Conservation (phyloP, 225 moss, liverwort and hornwort genomes). For the Takakia lepidozioides region DNA sequence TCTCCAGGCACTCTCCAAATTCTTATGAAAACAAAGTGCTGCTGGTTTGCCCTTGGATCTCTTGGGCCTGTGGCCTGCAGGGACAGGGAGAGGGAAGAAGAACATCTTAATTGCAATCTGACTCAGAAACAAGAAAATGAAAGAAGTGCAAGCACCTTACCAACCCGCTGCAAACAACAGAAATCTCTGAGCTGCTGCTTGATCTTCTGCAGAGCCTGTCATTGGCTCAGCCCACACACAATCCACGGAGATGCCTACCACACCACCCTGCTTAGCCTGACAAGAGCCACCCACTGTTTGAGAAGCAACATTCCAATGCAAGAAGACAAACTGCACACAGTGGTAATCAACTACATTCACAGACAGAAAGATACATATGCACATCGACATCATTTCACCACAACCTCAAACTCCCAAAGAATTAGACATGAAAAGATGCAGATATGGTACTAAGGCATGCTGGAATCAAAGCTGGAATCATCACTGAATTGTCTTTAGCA, state of each 20-base stretch:
- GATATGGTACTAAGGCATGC: background rate
- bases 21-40: too few relatives aligned
- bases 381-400: too few relatives aligned
- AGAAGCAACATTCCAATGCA: background rate
- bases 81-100: too few relatives aligned
- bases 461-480: background rate
- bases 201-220: slow-evolving; percentile 54
- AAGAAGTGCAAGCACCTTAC: slow-evolving; percentile 50
- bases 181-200: slow-evolving; percentile 55
- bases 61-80: too few relatives aligned
- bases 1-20: too few relatives aligned
- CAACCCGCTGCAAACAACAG: slow-evolving; percentile 63
- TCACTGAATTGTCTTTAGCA: too few relatives aligned
- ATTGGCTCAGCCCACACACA: slow-evolving; percentile 75
- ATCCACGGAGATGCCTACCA: slow-evolving; percentile 68
- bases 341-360: too few relatives aligned
- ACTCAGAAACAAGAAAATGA: too few relatives aligned
- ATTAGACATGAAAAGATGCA: background rate
- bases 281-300: slow-evolving; percentile 3
- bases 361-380: too few relatives aligned
- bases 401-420: too few relatives aligned
- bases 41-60: too few relatives aligned
- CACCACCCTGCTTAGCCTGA: slow-evolving; percentile 63
- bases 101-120: too few relatives aligned
- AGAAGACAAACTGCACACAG: slow-evolving; percentile 1